phyloP scores from a whole-genome alignment of 345 rosid species.

The Murraya paniculata region DNA sequence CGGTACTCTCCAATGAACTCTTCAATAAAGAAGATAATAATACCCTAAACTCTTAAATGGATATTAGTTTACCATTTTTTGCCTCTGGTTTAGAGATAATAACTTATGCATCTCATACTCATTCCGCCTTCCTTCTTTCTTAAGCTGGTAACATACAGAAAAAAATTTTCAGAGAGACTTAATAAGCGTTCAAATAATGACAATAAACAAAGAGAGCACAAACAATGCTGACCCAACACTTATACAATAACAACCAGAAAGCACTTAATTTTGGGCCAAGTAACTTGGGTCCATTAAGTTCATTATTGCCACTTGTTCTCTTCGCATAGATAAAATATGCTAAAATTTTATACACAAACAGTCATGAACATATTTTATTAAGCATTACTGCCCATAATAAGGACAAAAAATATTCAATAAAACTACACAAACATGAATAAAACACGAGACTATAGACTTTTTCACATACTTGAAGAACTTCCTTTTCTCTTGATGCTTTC shows the following conservation, averaged over 20 bases:
- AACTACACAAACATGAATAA: background rate
- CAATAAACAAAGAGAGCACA: background rate
- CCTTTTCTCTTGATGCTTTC: conserved; percentile 93
- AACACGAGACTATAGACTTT: background rate
- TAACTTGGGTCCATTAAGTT: background rate
- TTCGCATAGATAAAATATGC: background rate
- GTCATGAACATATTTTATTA: background rate
- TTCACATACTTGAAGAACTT: conserved; percentile 83
- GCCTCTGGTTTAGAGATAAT: conserved; percentile 90
- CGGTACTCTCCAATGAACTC: background rate
- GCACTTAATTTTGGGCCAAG: background rate
- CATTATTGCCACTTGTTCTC: background rate
- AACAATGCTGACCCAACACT: background rate
- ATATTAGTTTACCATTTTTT: conserved; percentile 68
- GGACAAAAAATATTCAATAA: background rate
- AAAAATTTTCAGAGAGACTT: background rate
- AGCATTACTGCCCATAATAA: background rate
- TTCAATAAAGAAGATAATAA: conserved; percentile 10
- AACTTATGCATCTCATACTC: conserved; percentile 98
- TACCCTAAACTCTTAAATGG: background rate
- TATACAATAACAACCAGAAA: background rate
- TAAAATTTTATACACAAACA: background rate
- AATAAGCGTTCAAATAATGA: background rate
- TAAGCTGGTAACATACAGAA: conserved; percentile 51
- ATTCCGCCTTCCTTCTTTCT: conserved; percentile 96